These are phyloP conservation scores for Tolypocladium pustulatum DNA, from an alignment of 2,329 filamentous ascomycete genomes.

Conservation along the genomic window DNA sequence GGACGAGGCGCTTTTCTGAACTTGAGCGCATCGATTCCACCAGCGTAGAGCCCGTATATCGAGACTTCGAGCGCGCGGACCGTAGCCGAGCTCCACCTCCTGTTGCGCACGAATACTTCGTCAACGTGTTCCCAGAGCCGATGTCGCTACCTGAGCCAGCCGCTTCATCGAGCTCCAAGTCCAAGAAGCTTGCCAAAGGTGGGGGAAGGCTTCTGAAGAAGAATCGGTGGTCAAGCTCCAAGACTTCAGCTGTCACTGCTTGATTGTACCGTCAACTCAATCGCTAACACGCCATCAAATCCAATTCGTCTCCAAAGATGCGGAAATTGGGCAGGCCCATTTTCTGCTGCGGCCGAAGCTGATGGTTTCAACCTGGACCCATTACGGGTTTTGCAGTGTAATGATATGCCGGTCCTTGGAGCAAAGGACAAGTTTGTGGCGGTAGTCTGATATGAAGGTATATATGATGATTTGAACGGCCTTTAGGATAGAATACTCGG, in stretches of 20 bases:
- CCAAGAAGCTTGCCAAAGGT: slow-evolving; percentile 21
- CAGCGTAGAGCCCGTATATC: slow-evolving; percentile 7
- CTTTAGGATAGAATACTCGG: not conserved
- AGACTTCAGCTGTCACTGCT: slow-evolving; percentile 7
- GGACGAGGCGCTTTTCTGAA: slow-evolving; percentile 17
- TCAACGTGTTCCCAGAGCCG: slow-evolving; percentile 13
- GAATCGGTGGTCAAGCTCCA: slow-evolving; percentile 12
- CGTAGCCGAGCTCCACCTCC: slow-evolving; percentile 5
- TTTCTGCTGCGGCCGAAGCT: not conserved
- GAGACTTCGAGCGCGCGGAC: slow-evolving; percentile 2
- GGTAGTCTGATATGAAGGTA: not conserved
- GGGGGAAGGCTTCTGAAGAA: slow-evolving; percentile 13
- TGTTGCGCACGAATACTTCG: slow-evolving; percentile 6
- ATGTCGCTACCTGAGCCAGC: slow-evolving; percentile 8
- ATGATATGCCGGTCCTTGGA: not conserved
- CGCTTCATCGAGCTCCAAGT: slow-evolving; percentile 8
- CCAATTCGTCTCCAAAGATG: not conserved
- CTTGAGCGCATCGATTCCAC: slow-evolving; percentile 18
- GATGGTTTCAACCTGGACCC: not conserved
- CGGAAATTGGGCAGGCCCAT: not conserved
- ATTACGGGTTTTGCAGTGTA: not conserved
- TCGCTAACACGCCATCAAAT: not conserved
- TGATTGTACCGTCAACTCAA: not conserved
- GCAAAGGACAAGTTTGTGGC: not conserved
- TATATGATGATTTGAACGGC: not conserved